Evolutionary conservation across 1,284 basidiomycete species (phyloP), one percentile per base, ranked within the genome.

Genomic region (Coniferiporia sulphurascens): DNA sequence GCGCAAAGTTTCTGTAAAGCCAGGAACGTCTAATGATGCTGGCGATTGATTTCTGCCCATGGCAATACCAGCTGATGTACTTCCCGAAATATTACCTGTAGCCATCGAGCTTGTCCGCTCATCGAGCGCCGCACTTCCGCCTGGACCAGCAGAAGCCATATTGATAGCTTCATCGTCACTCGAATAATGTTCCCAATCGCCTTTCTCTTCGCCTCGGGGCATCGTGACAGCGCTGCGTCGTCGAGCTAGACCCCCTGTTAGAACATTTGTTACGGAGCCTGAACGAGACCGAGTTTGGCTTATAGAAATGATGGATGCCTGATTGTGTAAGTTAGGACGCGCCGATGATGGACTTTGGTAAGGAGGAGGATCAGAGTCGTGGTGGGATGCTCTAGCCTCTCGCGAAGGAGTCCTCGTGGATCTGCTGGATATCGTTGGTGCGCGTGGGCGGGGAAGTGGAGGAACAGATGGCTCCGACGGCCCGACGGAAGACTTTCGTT

Each of bases 81-180:
- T 44, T 27, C 19, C 38, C 21, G 34, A 52, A 13, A 35, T 35
- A 15, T 22, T 17, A n/a, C 50, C 53, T 12, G 55, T 32, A 34
- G 41, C 41, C 38, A 57, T 55, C 2, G 83, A 77, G 68, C 89
- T 91, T 0, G 89, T 92, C 34, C 89, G 82, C 69, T 92, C 89
- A 66, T 92, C 90, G 56, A 92, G 70, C 27, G 85, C 84, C 66
- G 86, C 87, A 66, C 87, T 87, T 12, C 89, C 89, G 62, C 87
- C 88, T 8, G 87, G 79, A 13, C 83, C 87, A 9, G 89, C 89
- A 1, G 89, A 86, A 48, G 91, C 81, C 48, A 89, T 75, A 66
- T 89, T 83, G 58, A 92, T 89, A 12, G 88, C 90, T 70, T 92
- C 90, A 54, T 92, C 89, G 63, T 92, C 90, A 65, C 88, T 91